Evolutionary conservation across 768 basidiomycete genomes (phyloP).

Genomic region (Kwoniella shandongensis): DNA sequence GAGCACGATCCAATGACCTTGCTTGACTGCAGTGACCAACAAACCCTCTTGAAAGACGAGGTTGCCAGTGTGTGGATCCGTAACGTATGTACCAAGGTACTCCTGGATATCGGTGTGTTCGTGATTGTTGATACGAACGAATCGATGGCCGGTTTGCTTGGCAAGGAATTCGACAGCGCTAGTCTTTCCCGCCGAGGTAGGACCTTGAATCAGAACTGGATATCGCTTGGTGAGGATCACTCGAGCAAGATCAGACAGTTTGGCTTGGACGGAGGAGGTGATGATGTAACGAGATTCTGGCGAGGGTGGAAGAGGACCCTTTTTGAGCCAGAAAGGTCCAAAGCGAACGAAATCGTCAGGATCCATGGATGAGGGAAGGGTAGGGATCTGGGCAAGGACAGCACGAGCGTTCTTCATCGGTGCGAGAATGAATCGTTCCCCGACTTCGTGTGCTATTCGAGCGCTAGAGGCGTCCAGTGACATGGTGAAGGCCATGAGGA

Average conservation of each 20-base stretch:
- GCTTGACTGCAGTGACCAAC: conserved; percentile 82
- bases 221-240: conserved; percentile 85
- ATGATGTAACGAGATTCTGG: conserved; percentile 79
- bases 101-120: conserved; percentile 99
- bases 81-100: conserved; percentile 93
- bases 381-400: conserved; percentile 69
- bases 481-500: conserved; percentile 98
- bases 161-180: conserved; percentile 95
- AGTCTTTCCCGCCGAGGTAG: conserved; percentile 96
- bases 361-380: conserved; percentile 57
- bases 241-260: conserved; percentile 90
- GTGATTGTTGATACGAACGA: conserved; percentile 98
- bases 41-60: conserved; percentile 92
- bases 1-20: conserved; percentile 95
- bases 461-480: conserved; percentile 74
- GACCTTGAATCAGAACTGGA: conserved; percentile 95
- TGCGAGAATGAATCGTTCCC: conserved; percentile 73
- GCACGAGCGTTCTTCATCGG: conserved; percentile 78
- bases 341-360: conserved; percentile 71
- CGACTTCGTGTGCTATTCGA: conserved; percentile 65
- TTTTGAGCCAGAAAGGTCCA: conserved; percentile 86
- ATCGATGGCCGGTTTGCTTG: conserved; percentile 84
- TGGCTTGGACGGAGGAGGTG: conserved; percentile 90
- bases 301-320: conserved; percentile 65
- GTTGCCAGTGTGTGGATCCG: conserved; percentile 88